These are phyloP conservation scores for Flaveria floridana DNA, from an alignment of 140 eudicot species.

Conservation along the genomic window DNA sequence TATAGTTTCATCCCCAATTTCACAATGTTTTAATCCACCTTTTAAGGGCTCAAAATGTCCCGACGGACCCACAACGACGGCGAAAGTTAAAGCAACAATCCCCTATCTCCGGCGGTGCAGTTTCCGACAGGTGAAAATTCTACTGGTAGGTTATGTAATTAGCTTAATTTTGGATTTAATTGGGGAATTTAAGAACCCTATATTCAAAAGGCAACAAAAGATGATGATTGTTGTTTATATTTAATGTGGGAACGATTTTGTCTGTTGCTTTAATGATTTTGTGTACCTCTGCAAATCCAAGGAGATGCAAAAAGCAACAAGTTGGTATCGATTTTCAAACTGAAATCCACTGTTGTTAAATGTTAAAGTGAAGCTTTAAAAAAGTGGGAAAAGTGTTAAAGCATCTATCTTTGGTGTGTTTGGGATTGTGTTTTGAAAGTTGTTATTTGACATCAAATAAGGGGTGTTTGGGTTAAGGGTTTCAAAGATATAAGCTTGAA, in stretches of 20 bases:
- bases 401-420: slow-evolving; percentile 22
- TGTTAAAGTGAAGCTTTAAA: slow-evolving; percentile 38
- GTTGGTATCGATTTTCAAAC: slow-evolving; percentile 39
- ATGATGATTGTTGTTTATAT: neutral
- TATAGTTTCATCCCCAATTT: neutral
- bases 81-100: slow-evolving; percentile 37
- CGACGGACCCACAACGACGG: slow-evolving; percentile 27
- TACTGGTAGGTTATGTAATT: neutral
- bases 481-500: too few relatives aligned
- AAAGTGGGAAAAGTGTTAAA: slow-evolving; percentile 22
- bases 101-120: slow-evolving; percentile 26
- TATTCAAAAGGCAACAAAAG: slow-evolving; percentile 15
- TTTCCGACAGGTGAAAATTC: slow-evolving; percentile 21
- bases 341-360: slow-evolving; percentile 16
- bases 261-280: slow-evolving; percentile 38
- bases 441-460: neutral
- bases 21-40: slow-evolving; percentile 6
- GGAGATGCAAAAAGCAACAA: slow-evolving; percentile 30
- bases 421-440: neutral
- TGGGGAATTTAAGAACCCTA: slow-evolving; percentile 21
- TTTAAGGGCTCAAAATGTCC: slow-evolving; percentile 29
- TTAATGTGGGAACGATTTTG: slow-evolving; percentile 30
- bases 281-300: slow-evolving; percentile 33
- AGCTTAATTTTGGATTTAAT: neutral
- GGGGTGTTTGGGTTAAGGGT: too few relatives aligned